phyloP scores from a whole-genome alignment of 495 filamentous ascomycete species.

The Bryoglossum gracile region DNA sequence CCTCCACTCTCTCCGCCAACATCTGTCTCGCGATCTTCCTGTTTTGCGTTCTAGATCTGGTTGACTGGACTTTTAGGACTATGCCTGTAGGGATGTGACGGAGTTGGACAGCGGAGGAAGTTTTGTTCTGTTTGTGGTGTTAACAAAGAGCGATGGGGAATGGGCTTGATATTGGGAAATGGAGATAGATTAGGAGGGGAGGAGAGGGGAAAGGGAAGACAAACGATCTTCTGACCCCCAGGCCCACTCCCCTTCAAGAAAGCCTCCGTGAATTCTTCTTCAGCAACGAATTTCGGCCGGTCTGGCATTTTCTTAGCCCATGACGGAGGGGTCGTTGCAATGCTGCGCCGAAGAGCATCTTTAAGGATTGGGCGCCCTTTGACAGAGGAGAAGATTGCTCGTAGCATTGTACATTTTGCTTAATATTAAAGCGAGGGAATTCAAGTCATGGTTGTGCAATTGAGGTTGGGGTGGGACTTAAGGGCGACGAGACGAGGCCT shows the following conservation, averaged over 20 bases:
- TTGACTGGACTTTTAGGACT: slow-evolving; percentile 87
- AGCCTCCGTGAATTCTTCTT: slow-evolving; percentile 69
- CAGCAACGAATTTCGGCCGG: slow-evolving; percentile 53
- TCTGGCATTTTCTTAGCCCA: slow-evolving; percentile 54
- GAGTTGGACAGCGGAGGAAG: slow-evolving; percentile 87
- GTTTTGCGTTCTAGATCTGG: slow-evolving; percentile 81
- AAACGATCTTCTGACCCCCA: slow-evolving; percentile 88
- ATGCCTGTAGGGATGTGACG: slow-evolving; percentile 83
- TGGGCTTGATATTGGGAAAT: too few relatives aligned
- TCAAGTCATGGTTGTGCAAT: too few relatives aligned
- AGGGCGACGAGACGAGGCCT: too few relatives aligned
- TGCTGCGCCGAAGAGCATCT: neutral
- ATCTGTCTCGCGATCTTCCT: slow-evolving; percentile 75
- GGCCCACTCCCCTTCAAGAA: slow-evolving; percentile 92
- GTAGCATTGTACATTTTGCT: slow-evolving; percentile 24
- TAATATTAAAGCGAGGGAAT: too few relatives aligned
- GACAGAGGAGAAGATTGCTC: slow-evolving; percentile 16
- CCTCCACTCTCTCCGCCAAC: slow-evolving; percentile 72
- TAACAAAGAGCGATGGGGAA: too few relatives aligned
- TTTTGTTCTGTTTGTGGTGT: slow-evolving; percentile 69
- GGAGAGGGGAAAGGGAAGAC: too few relatives aligned
- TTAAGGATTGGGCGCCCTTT: neutral
- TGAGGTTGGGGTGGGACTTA: too few relatives aligned
- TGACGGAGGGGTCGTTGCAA: slow-evolving; percentile 9
- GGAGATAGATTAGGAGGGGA: too few relatives aligned